Percentiles rank a stretch among this genome's conserved stretches.
These are phyloP conservation scores for Stromatinia cepivora DNA, from an alignment of 2,329 filamentous ascomycete genomes.

Conservation along the genomic window DNA sequence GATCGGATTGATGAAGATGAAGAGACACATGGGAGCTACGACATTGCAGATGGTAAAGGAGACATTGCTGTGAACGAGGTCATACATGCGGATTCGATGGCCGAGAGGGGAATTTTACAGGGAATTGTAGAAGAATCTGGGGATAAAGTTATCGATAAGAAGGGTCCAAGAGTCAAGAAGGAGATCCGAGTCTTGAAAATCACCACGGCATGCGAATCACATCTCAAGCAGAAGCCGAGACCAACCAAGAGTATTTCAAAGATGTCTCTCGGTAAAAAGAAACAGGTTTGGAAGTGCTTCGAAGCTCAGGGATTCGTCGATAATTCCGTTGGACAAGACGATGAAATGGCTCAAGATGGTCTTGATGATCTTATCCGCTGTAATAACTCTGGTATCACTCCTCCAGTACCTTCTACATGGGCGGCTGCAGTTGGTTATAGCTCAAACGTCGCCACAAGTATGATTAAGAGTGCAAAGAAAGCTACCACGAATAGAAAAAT, in stretches of 20 bases:
- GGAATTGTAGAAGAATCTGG: not conserved
- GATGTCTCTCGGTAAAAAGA: not conserved
- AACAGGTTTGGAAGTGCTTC: not conserved
- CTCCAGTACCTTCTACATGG: not conserved
- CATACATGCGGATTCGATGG: not conserved
- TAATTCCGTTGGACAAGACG: not conserved
- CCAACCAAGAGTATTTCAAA: not conserved
- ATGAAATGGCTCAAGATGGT: constrained; percentile 3
- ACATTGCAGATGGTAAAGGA: not conserved
- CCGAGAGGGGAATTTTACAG: not conserved
- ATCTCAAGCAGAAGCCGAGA: not conserved
- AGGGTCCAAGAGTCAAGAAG: not conserved
- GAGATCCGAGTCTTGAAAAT: constrained; percentile 6
- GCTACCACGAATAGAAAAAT: not conserved
- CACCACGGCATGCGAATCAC: not conserved
- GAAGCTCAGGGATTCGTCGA: not conserved
- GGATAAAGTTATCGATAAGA: not conserved
- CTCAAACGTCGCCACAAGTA: not conserved
- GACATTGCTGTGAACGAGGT: too few relatives aligned
- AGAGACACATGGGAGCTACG: not conserved
- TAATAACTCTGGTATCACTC: not conserved
- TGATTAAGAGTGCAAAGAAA: not conserved
- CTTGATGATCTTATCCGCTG: constrained; percentile 7
- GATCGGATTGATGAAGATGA: not conserved
- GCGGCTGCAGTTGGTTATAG: not conserved